Evolutionary conservation across 139 green algal genomes (phyloP).

Genomic region (Coelastrella sp.): DNA sequence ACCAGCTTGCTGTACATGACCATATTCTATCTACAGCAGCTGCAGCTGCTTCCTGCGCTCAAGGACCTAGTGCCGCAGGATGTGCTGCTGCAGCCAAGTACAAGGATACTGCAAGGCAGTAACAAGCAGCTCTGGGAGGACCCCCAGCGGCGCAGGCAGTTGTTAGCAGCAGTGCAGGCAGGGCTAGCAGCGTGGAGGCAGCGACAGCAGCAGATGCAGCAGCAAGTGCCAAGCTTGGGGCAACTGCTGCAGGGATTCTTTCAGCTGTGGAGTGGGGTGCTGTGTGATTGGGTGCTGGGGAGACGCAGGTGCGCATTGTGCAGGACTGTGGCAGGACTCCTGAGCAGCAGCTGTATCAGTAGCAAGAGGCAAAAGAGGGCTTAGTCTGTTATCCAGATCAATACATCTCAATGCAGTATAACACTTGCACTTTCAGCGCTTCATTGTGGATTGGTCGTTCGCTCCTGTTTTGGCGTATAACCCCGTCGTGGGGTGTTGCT

Average conservation of each 20-base stretch:
- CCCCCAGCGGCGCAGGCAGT: background rate
- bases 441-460: too few species aligned
- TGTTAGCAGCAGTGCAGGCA: background rate
- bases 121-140: slow-evolving; percentile 8
- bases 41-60: slow-evolving; percentile 31
- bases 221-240: background rate
- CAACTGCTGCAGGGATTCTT: slow-evolving; percentile 30
- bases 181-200: background rate
- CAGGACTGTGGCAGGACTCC: background rate
- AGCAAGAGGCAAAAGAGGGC: background rate
- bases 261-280: background rate
- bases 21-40: slow-evolving; percentile 48
- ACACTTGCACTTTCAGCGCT: too few species aligned
- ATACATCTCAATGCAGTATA: too few species aligned
- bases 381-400: too few species aligned
- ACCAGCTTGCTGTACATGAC: slow-evolving; percentile 61
- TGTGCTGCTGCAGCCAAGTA: background rate
- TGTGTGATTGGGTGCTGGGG: slow-evolving; percentile 8
- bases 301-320: background rate
- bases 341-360: background rate
- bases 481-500: too few species aligned
- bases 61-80: background rate
- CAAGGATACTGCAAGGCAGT: background rate
- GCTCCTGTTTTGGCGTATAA: too few species aligned
- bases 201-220: slow-evolving; percentile 35